A percentile compares a stretch with the other conserved stretches of the same genome.
These are phyloP conservation scores for Diplogelasinospora grovesii DNA, from an alignment of 495 filamentous ascomycete genomes.

Conservation along the genomic window DNA sequence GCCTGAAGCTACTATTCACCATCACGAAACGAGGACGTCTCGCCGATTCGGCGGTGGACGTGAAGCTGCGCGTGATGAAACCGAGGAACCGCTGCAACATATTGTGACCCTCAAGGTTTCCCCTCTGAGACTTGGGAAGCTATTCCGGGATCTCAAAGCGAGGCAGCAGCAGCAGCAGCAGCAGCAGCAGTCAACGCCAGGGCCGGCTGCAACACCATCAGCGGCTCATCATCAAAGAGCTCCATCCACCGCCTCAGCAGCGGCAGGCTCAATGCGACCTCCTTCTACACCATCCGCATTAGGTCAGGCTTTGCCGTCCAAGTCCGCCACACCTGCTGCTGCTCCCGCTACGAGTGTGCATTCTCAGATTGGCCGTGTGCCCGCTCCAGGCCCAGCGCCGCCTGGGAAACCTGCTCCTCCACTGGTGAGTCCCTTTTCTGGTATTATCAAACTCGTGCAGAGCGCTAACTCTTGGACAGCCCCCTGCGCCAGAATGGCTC, in stretches of 20 bases:
- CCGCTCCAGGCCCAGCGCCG: conserved; percentile 55
- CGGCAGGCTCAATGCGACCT: conserved; percentile 53
- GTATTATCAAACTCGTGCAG: conserved; percentile 4
- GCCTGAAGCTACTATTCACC: conserved; percentile 66
- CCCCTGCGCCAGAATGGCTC: conserved; percentile 79
- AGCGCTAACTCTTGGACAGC: conserved; percentile 43
- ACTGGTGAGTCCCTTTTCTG: conserved; percentile 46
- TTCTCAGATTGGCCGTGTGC: conserved; percentile 57
- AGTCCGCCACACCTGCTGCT: conserved; percentile 27
- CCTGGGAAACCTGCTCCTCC: conserved; percentile 43
- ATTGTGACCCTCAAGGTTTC: conserved; percentile 68
- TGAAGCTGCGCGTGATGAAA: conserved; percentile 61
- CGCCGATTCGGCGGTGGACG: conserved; percentile 53
- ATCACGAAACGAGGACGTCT: conserved; percentile 64
- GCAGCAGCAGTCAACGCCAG: conserved; percentile 33
- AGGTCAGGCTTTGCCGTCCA: conserved; percentile 22
- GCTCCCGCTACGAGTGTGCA: conserved; percentile 21
- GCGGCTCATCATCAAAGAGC: conserved; percentile 42
- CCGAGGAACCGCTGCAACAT: conserved; percentile 55
- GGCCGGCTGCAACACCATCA: conserved; percentile 41
- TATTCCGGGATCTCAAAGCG: conserved; percentile 38
- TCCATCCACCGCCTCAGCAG: conserved; percentile 42
- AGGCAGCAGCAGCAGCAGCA: no score
- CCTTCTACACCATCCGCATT: conserved; percentile 40
- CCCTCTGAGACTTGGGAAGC: conserved; percentile 55